phyloP scores from a whole-genome alignment of 495 filamentous ascomycete species.

The Apodospora peruviana region DNA sequence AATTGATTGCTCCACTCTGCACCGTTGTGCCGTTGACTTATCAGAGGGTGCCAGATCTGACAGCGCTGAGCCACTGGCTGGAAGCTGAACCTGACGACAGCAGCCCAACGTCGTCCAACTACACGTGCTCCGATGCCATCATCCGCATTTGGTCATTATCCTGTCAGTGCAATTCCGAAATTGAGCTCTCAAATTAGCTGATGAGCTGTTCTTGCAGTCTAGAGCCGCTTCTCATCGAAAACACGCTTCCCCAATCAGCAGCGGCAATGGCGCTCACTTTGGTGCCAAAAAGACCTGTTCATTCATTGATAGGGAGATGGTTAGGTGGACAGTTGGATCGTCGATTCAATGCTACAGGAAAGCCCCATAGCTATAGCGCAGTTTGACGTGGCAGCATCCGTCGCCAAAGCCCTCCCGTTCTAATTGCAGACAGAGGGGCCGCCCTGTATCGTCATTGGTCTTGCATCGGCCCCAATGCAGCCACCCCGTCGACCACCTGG shows the following conservation, averaged over 20 bases:
- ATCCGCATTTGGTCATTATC: neutral
- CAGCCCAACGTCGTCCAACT: conserved; percentile 12
- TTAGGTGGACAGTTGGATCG: neutral
- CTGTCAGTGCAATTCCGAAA: neutral
- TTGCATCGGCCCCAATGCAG: neutral
- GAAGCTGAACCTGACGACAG: too few relatives aligned
- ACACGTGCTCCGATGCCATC: neutral
- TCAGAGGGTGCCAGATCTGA: conserved; percentile 15
- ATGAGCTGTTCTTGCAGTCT: conserved; percentile 3
- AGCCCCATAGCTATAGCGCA: too few relatives aligned
- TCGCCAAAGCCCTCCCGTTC: conserved; percentile 13
- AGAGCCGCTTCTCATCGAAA: conserved; percentile 9
- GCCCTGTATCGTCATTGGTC: conserved; percentile 9
- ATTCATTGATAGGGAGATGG: neutral
- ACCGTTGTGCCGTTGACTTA: conserved; percentile 4
- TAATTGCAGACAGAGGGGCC: conserved; percentile 1
- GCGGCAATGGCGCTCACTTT: neutral
- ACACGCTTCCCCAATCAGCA: neutral
- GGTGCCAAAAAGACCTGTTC: neutral
- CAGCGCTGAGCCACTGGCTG: too few relatives aligned
- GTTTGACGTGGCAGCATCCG: conserved; percentile 27
- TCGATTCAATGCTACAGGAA: too few relatives aligned
- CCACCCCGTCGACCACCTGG: neutral
- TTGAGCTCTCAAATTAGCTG: neutral
- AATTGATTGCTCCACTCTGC: neutral